A percentile compares a stretch with the other conserved stretches of the same genome.
Evolutionary conservation across 345 rosid species (phyloP).

Genomic region (Arabidopsis arenosa): DNA sequence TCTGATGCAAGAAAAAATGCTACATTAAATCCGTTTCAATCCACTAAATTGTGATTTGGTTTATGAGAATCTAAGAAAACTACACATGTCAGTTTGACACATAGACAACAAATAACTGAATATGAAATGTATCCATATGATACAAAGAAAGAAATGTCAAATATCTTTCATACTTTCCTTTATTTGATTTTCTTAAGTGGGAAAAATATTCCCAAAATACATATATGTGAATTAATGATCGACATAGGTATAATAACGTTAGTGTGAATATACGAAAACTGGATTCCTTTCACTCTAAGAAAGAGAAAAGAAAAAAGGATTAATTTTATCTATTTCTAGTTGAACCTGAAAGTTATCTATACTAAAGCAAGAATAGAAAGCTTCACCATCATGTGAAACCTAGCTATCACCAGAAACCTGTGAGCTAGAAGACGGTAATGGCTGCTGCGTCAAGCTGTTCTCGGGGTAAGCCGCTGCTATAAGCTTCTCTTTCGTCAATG

Average conservation of each 20-base stretch:
- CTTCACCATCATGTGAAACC: slow-evolving; percentile 16
- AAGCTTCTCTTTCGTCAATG: slow-evolving; percentile 84
- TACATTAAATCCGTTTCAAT: background rate
- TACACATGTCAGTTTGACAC: no score
- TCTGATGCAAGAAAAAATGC: no score
- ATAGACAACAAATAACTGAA: background rate
- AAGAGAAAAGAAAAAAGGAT: background rate
- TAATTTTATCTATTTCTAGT: slow-evolving; percentile 31
- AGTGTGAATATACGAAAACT: slow-evolving; percentile 19
- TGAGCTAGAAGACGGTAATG: slow-evolving; percentile 65
- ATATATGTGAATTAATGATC: slow-evolving; percentile 8
- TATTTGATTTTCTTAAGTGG: background rate
- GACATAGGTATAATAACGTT: slow-evolving; percentile 10
- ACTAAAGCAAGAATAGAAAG: slow-evolving; percentile 20
- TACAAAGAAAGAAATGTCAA: background rate
- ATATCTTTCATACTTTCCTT: background rate
- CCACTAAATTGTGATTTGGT: background rate
- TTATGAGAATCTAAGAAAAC: background rate
- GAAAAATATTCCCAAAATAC: slow-evolving; percentile 19
- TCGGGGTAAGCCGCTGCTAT: slow-evolving; percentile 64
- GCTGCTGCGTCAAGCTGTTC: slow-evolving; percentile 56
- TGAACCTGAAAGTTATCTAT: slow-evolving; percentile 4
- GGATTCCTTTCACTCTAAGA: slow-evolving; percentile 37
- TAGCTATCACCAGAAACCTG: slow-evolving; percentile 39
- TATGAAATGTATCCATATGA: background rate